Base-by-base conservation (phyloP, 805 yeast species). In the Komagataella phaffii region DNA sequence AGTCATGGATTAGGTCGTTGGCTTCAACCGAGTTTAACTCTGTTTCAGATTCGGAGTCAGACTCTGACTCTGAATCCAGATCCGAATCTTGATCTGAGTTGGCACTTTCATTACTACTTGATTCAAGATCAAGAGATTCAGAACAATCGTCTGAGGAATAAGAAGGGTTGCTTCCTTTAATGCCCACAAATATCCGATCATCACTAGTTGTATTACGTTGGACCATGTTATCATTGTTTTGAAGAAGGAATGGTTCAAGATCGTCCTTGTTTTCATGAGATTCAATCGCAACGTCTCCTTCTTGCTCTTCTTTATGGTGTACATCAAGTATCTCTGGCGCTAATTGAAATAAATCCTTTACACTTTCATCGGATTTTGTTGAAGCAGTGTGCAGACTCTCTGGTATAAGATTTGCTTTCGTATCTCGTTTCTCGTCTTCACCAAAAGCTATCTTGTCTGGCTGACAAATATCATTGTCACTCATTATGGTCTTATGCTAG, bases 1-100 rank as follows among this genome's bases (percentile, higher is more conserved):
- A 71, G 19, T 72, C 80, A 7, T 73, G 79, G 12, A 73, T 78
- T 2, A 58, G 69, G 7, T 57, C 61, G 6, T 62, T 68, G 17
- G 61, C 66, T 17, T 51, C 60, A 3, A 54, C 64, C 8, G 56
- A 59, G 3, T 53, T 62, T 7, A 52, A 55, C 17, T 57, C 60
- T 5, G 49, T 58, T 21, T 47, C 59, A 19, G 63, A 55, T n/a
- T 55, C 61, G 2, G 62, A 56, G n/a, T 54, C 63, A 7, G 59
- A 53, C 17, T 40, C 48, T 3, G 60, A 54, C 18, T 52, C 59
- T 6, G 56, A 50, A n/a, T 55, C 58, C 43, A 61, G 57, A 24
- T 52, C 57, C 7, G 53, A 51, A 30, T 44, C 30, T 17, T 19
- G n/a, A n/a, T 51, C 53, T 36, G 57, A 52, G 7, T 53, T 3